Evolutionary conservation across 805 yeast species (phyloP), one percentile per base, ranked within the genome.

Genomic region (Debaryomyces prosopidis): DNA sequence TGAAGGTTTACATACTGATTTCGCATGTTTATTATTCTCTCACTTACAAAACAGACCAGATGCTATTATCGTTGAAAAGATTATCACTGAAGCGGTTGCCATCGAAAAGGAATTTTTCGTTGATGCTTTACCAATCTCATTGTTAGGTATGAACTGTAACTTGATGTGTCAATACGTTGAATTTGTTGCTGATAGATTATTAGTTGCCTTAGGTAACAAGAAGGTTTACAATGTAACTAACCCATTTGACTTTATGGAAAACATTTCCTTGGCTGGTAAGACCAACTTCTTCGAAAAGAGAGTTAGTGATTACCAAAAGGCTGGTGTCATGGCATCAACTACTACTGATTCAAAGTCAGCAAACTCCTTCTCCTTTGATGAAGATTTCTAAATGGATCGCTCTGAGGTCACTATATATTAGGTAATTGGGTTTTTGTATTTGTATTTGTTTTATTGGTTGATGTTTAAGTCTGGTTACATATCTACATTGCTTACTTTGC

Each of bases 211-310:
- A 55, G 99, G 99, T 55, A 89, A 89, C 79, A 77, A 85, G 73
- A 91, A 91, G 77, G 79, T 79, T 54, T 92, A 81, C 82, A 88
- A 89, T 60, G 92, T 79, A 49, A 76, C 88, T 52, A 92, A 92
- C 69, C 99, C 99, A 69, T 92, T 92, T 68, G 99, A 92, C 71
- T 92, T 92, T 67, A 92, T 92, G 99, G 99, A 92, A 78, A 92
- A 94, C 78, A 92, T 92, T 62, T 92, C 98, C 7, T 82, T 92
- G 59, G 96, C 97, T 48, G 99, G 99, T 73, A 92, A 92, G 82
- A 92, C 99, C 60, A 92, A 94, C 79, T 92, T 92, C 83, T 92
- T 92, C 66, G 99, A 92, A 80, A 92, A 92, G 83, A 87, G 99
- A 76, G 99, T 92, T 47, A 87, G 96, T 47, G 99, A 92, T 73